Base-by-base conservation (phyloP, 306 rosid genomes). In the Trichosanthes cucumerina region DNA sequence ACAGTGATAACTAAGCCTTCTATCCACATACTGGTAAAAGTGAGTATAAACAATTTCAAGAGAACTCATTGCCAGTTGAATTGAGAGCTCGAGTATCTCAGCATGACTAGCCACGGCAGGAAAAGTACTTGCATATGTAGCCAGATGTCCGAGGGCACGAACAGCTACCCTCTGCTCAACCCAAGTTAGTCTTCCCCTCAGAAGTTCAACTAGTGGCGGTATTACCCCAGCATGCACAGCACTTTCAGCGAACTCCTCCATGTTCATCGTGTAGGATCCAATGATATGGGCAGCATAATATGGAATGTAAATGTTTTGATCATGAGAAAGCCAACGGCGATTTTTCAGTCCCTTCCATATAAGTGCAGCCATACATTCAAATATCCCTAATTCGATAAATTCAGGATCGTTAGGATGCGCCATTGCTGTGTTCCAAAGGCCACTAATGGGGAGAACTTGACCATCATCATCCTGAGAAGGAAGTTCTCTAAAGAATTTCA, bases 341-440 rank as follows among this genome's bases (percentile, higher is more conserved):
- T 92, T 96, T 89, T 96, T 96, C 68, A 96, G 88, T 63, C 99
- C 99, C 87, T 96, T 96, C 96, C 96, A 92, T 77, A 96, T 91
- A 10, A 96, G 90, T 53, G 97, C 91, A 38, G 99, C 68, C 99
- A 96, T 96, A 89, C 97, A 96, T 79, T 96, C 98, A 81, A 96
- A 96, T 82, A 96, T 96, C 62, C 97, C 99, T 68, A 92, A 70
- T 79, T 92, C 98, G 0, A 96, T 87, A 87, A 96, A 96, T 77
- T 96, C 99, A 15, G 98, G 97, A 58, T 96, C 99, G 79, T 96
- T 96, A 41, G 99, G 99, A 83, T 96, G 99, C 33, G 99, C 99
- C 99, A 96, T 96, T 58, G 99, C 98, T 0, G 99, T 96, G 85
- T 96, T 96, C 99, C 99, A 96, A 79, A 96, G 98, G 76, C 99